phyloP scores from a whole-genome alignment of 805 yeast genomes.

The Wickerhamiella sorbophila region DNA sequence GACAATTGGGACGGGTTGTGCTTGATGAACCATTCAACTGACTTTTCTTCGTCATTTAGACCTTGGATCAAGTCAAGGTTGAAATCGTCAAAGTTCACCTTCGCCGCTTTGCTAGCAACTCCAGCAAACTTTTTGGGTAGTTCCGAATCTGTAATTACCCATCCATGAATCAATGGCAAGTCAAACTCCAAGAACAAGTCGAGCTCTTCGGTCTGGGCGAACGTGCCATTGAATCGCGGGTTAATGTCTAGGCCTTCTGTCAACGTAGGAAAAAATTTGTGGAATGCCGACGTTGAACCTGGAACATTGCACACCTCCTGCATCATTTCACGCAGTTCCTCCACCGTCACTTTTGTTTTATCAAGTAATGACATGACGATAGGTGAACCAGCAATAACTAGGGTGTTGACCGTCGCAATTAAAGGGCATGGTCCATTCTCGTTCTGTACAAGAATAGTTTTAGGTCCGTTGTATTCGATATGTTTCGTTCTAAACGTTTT shows the following conservation, averaged over 20 bases:
- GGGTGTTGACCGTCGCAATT: constrained; percentile 58
- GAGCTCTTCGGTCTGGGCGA: constrained; percentile 38
- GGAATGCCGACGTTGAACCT: constrained; percentile 25
- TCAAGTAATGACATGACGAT: constrained; percentile 9
- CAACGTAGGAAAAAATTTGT: constrained; percentile 45
- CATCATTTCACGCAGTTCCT: neutral
- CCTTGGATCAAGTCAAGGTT: constrained; percentile 49
- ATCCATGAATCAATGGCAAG: constrained; percentile 64
- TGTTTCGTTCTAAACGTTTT: neutral
- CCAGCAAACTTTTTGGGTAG: constrained; percentile 22
- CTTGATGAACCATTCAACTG: constrained; percentile 35
- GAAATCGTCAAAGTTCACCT: constrained; percentile 32
- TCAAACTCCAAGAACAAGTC: constrained; percentile 45
- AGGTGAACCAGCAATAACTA: constrained; percentile 36
- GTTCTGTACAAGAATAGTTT: constrained; percentile 52
- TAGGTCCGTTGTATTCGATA: neutral
- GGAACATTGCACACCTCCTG: constrained; percentile 12
- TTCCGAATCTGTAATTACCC: constrained; percentile 32
- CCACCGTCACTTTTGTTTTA: neutral
- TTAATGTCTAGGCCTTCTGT: constrained; percentile 61
- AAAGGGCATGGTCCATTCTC: constrained; percentile 82
- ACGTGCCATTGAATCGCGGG: constrained; percentile 52
- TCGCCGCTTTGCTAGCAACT: constrained; percentile 27
- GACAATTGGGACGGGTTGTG: constrained; percentile 68
- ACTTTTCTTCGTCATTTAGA: constrained; percentile 32